Base-by-base conservation (phyloP, 805 yeast species). In the Wickerhamomyces queroliae region DNA sequence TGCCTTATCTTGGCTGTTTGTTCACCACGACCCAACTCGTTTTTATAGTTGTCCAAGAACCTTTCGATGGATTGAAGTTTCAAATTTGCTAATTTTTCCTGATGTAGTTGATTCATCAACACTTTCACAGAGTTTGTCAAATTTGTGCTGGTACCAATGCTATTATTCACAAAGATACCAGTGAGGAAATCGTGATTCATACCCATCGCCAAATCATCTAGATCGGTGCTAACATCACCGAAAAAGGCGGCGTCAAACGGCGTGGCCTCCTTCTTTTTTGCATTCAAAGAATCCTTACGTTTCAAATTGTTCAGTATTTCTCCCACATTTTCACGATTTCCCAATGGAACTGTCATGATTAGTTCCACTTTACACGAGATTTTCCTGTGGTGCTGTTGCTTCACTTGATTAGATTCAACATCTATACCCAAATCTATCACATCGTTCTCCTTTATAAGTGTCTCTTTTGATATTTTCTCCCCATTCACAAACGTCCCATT, bases 401-500 rank as follows among this genome's bases (percentile, higher is more conserved):
- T 52, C 27, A 48, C 53, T 32, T 47, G 60, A 42, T 70, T 75
- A 32, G 65, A 62, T 52, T 80, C 84, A 39, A 93, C 85, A 53
- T 95, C 95, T 37, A 95, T 88, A 1, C 99, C 99, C 39, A 93
- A 66, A 53, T 91, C 95, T n/a, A 93, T 72, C n/a, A 76, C 69
- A 61, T 93, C 99, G 20, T 86, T 90, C n/a, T 79, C 69, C 40
- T 78, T 71, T 36, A 93, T 62, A 48, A 80, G 86, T 17, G 75
- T 76, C 33, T 78, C 83, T 38, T 53, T 51, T 10, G 66, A 63
- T 41, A 93, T 70, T 45, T 89, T 80, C 31, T 64, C 69, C 25
- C 80, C 86, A 59, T 93, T 93, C 36, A 93, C 76, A 59, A 83
- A 95, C 0, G 99, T 91, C 9, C 99, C 99, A 61, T 93, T 93